These are phyloP conservation scores for Tylopilus orsonianus DNA, from an alignment of 1,284 basidiomycete species.

Conservation along the genomic window DNA sequence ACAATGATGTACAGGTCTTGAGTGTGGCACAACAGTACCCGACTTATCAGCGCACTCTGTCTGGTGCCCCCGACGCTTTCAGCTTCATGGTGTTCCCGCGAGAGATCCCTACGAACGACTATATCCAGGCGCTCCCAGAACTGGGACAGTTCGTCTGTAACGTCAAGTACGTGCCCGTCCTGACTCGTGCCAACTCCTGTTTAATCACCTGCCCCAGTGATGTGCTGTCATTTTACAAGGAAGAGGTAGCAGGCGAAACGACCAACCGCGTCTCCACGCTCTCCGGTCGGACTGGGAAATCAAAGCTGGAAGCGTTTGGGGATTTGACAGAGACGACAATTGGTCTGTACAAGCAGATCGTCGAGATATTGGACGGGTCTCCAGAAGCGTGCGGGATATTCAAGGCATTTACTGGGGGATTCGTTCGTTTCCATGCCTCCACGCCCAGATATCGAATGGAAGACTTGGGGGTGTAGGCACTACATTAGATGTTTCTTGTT, in stretches of 20 bases:
- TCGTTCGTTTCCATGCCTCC: neutral
- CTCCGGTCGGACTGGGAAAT: neutral
- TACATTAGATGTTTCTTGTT: too few relatives aligned
- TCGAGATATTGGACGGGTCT: neutral
- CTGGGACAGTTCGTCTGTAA: neutral
- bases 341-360: neutral
- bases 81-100: slow-evolving; percentile 32
- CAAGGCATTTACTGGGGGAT: neutral
- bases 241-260: neutral
- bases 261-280: neutral
- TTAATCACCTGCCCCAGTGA: neutral
- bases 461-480: neutral
- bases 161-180: neutral
- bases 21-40: slow-evolving; percentile 26
- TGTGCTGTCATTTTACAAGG: neutral
- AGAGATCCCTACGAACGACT: slow-evolving; percentile 26
- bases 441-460: neutral
- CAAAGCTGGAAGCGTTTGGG: neutral
- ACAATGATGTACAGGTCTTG: slow-evolving; percentile 14
- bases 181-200: neutral
- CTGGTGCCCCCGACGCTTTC: slow-evolving; percentile 32
- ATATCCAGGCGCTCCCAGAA: slow-evolving; percentile 5
- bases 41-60: slow-evolving; percentile 31
- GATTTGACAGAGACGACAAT: neutral
- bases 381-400: neutral